These are phyloP conservation scores for Amoeboaphelidium protococcarum DNA, from an alignment of 371 early-diverging fungal species.

Conservation along the genomic window DNA sequence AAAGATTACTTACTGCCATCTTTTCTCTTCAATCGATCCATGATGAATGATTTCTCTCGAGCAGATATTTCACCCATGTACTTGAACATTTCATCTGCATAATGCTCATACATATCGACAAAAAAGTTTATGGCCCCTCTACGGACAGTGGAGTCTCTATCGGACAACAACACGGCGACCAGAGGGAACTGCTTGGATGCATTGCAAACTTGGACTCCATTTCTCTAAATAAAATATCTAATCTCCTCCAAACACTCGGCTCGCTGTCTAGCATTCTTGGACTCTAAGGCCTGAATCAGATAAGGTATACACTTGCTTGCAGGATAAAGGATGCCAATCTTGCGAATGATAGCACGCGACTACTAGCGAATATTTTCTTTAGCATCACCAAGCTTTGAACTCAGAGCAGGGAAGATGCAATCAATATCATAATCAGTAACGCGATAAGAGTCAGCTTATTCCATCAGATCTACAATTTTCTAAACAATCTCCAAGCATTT, in stretches of 20 bases:
- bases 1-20: not conserved
- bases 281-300: conserved; percentile 37
- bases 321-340: conserved; percentile 40
- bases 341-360: conserved; percentile 30
- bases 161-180: conserved; percentile 42
- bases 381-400: conserved; percentile 36
- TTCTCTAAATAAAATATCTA: conserved; percentile 34
- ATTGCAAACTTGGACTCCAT: conserved; percentile 35
- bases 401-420: conserved; percentile 44
- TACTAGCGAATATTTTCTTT: conserved; percentile 47
- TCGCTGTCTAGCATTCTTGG: conserved; percentile 51
- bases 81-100: conserved; percentile 43
- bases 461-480: conserved; percentile 25
- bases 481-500: conserved; percentile 51
- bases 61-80: conserved; percentile 39
- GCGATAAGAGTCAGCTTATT: conserved; percentile 20
- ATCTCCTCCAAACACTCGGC: conserved; percentile 61
- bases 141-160: conserved; percentile 51
- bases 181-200: conserved; percentile 36
- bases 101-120: conserved; percentile 29
- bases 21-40: conserved; percentile 37
- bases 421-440: conserved; percentile 51
- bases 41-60: conserved; percentile 45
- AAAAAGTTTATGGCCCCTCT: conserved; percentile 41
- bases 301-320: conserved; percentile 38